phyloP scores from a whole-genome alignment of 768 basidiomycete genomes.

The Tubosaeta sp. region DNA sequence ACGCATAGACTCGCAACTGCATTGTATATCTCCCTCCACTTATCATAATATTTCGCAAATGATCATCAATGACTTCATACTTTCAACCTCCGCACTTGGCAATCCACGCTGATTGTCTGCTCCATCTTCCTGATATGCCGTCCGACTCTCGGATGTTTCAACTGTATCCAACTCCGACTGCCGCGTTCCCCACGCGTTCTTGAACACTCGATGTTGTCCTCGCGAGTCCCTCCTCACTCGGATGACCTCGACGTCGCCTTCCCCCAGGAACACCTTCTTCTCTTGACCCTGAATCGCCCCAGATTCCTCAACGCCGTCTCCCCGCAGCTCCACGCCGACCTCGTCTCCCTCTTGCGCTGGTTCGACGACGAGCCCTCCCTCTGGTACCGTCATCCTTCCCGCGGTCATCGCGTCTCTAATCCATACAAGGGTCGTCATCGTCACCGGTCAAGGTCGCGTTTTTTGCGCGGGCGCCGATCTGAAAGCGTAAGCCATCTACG shows the following conservation, averaged over 20 bases:
- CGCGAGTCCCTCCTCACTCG: slow-evolving; percentile 28
- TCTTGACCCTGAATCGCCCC: slow-evolving; percentile 65
- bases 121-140: slow-evolving; percentile 16
- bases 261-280: slow-evolving; percentile 48
- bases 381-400: slow-evolving; percentile 46
- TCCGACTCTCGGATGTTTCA: slow-evolving; percentile 26
- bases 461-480: slow-evolving; percentile 84
- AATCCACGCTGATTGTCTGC: neutral
- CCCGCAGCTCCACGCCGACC: slow-evolving; percentile 49
- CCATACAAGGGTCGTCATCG: slow-evolving; percentile 57
- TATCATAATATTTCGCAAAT: slow-evolving; percentile 8
- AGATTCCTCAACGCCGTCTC: slow-evolving; percentile 71
- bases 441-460: slow-evolving; percentile 67
- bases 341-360: slow-evolving; percentile 58
- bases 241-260: slow-evolving; percentile 37
- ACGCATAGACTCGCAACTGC: slow-evolving; percentile 26
- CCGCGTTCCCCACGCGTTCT: too few species aligned
- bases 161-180: neutral
- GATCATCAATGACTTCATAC: slow-evolving; percentile 26
- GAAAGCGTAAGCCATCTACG: slow-evolving; percentile 50
- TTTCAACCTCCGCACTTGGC: slow-evolving; percentile 14
- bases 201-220: neutral
- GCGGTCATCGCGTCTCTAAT: neutral
- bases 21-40: slow-evolving; percentile 22
- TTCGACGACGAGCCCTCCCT: slow-evolving; percentile 67